phyloP scores from a whole-genome alignment of 2,329 filamentous ascomycete genomes.

The Ophiostoma montium region DNA sequence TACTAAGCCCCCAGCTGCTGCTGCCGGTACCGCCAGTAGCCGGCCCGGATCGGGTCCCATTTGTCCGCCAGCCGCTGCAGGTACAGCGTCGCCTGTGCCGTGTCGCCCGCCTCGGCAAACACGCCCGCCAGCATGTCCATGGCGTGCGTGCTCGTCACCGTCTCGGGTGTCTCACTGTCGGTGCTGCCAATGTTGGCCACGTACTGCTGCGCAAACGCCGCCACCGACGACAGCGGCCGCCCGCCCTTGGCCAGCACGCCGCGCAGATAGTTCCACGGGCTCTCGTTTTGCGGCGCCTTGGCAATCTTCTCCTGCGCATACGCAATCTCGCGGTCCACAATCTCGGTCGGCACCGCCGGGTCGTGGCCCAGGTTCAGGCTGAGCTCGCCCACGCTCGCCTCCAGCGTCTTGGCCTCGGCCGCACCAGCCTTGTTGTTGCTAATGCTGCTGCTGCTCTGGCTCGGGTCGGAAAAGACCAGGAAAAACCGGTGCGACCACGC shows the following conservation, averaged over 20 bases:
- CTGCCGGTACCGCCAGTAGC: conserved; percentile 80
- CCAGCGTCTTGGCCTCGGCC: background rate
- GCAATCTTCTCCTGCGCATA: conserved; percentile 61
- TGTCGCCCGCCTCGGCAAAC: conserved; percentile 41
- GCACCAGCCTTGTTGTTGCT: background rate
- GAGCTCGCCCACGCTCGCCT: conserved; percentile 20
- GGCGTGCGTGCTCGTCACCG: conserved; percentile 48
- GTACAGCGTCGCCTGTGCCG: conserved; percentile 51
- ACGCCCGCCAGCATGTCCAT: conserved; percentile 61
- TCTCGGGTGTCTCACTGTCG: conserved; percentile 26
- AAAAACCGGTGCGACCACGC: conserved; percentile 98
- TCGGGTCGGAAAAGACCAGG: conserved; percentile 60
- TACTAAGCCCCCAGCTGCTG: conserved; percentile 20
- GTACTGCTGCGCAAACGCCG: conserved; percentile 37
- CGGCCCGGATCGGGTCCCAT: conserved; percentile 82
- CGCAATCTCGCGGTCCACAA: conserved; percentile 60
- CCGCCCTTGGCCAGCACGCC: conserved; percentile 59
- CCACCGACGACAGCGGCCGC: conserved; percentile 29
- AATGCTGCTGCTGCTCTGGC: conserved; percentile 25
- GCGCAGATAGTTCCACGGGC: conserved; percentile 81
- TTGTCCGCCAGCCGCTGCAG: conserved; percentile 62
- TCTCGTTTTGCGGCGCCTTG: conserved; percentile 83
- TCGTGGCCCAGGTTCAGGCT: conserved; percentile 41
- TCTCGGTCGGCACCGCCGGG: conserved; percentile 40
- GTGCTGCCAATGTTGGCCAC: conserved; percentile 34